Base-by-base conservation (phyloP, 192 early-diverging fungal genomes). In the Coemansia sp. region DNA sequence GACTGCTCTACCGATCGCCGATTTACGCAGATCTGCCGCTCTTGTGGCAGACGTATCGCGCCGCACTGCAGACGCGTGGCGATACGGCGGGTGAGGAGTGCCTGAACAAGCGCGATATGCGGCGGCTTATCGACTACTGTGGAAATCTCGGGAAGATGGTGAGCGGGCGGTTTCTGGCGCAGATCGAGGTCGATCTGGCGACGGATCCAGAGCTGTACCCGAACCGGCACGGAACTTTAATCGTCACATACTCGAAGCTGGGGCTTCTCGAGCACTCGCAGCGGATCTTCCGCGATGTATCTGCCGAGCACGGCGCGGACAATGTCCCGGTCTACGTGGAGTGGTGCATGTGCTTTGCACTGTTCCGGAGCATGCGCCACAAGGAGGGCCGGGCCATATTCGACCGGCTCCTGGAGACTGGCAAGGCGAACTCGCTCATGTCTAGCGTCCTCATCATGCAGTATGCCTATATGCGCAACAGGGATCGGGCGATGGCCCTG, bases 271-370 rank as follows among this genome's bases (percentile, higher is more conserved):
- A 36, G 3, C 58, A 73, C 33, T 38, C 63, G 9, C 48, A 37
- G 21, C 62, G 69, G 16, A 39, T 59, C 26, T 64, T 66, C 27
- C 9, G n/a, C 2, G 51, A 47, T 5, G 53, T 34, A 8, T 14
- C 14, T 1, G 14, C n/a, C 8, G 17, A 21, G 7, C 5, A 32
- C 30, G 37, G 35, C 4, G 12, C 26, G 19, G 16, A 27, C 3
- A 13, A 30, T 31, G 10, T 16, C 17, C 20, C 14, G 12, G 17
- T 13, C 7, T 8, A 19, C 4, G 14, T 42, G 0, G 57, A 60
- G n/a, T 65, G 62, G 57, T 41, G 54, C 50, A 44, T 73, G 48
- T 73, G 62, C 5, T 19, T 32, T 14, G 57, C 63, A 19, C 54
- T 73, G 0, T 42, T 73, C 25, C 14, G 44, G 4, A 25, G 44